phyloP scores from a whole-genome alignment of 179 eudicot species.

The Amaranthus tricolor region DNA sequence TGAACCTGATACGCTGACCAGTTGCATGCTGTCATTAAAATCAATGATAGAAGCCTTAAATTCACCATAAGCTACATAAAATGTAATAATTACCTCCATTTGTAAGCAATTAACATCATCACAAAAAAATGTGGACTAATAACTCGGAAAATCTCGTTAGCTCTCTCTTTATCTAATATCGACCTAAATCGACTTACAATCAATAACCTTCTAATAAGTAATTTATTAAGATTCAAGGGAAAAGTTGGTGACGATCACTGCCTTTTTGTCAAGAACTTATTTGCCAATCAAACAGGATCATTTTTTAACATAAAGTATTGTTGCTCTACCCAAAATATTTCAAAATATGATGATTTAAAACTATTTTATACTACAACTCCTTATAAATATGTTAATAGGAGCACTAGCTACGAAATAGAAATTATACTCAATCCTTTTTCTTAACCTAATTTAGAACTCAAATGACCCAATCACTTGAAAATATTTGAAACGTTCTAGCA shows the following conservation, averaged over 20 bases:
- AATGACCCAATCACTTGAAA: no score
- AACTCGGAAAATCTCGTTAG: constrained; percentile 71
- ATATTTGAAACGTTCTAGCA: no score
- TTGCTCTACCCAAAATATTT: no score
- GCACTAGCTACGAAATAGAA: no score
- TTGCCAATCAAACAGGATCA: constrained; percentile 38
- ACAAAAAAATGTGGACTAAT: constrained; percentile 64
- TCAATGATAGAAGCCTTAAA: constrained; percentile 66
- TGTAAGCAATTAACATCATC: background rate
- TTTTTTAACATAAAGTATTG: background rate
- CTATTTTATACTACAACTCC: no score
- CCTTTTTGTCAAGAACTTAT: constrained; percentile 42
- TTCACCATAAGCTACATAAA: constrained; percentile 1
- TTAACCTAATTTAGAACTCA: no score
- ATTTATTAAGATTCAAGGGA: no score
- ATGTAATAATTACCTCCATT: background rate
- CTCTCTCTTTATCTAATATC: constrained; percentile 56
- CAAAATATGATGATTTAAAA: no score
- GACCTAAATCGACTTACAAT: constrained; percentile 87
- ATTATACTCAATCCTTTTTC: no score
- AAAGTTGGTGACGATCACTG: constrained; percentile 79
- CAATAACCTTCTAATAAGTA: constrained; percentile 87
- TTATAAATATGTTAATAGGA: no score
- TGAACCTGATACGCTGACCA: constrained; percentile 42
- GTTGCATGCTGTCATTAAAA: constrained; percentile 64